Evolutionary conservation across 2,329 filamentous ascomycete species (phyloP).

Genomic region (Ramularia endophylla): DNA sequence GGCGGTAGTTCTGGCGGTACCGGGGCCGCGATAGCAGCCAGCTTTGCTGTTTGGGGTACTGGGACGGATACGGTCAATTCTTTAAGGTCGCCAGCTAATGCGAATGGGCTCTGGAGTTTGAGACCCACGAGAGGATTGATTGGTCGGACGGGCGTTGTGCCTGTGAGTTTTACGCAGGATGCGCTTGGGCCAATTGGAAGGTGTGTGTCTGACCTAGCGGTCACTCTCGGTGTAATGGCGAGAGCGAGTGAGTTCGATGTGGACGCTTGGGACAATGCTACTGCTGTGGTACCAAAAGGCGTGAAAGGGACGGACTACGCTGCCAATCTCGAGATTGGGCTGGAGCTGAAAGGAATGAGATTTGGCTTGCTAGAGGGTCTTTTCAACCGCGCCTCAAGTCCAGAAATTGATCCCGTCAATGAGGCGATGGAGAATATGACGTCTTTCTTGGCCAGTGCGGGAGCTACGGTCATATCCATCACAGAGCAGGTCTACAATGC

Average conservation of each 20-base stretch:
- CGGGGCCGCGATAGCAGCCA: constrained; percentile 54
- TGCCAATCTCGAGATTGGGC: constrained; percentile 29
- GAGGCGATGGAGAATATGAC: constrained; percentile 45
- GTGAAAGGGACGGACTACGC: constrained; percentile 44
- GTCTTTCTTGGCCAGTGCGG: constrained; percentile 40
- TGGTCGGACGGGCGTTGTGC: constrained; percentile 26
- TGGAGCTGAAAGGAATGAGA: constrained; percentile 36
- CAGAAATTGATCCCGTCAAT: constrained; percentile 55
- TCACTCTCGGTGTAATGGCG: constrained; percentile 35
- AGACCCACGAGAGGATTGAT: constrained; percentile 40
- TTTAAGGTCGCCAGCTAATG: constrained; percentile 55
- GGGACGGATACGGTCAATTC: constrained; percentile 50
- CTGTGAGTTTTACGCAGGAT: constrained; percentile 30
- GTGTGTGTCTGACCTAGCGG: constrained; percentile 29
- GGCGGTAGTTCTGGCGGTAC: constrained; percentile 60
- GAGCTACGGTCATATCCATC: constrained; percentile 48
- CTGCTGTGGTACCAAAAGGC: constrained; percentile 41
- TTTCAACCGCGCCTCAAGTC: constrained; percentile 47
- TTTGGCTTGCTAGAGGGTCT: constrained; percentile 52
- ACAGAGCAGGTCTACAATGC: constrained; percentile 46
- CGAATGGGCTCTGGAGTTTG: constrained; percentile 55
- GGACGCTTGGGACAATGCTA: constrained; percentile 49
- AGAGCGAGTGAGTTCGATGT: constrained; percentile 37
- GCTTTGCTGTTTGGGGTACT: constrained; percentile 48
- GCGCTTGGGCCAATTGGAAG: constrained; percentile 28